A percentile compares a stretch with the other conserved stretches of the same genome.
phyloP scores from a whole-genome alignment of 2,329 filamentous ascomycete genomes.

The Fusarium xylarioides region DNA sequence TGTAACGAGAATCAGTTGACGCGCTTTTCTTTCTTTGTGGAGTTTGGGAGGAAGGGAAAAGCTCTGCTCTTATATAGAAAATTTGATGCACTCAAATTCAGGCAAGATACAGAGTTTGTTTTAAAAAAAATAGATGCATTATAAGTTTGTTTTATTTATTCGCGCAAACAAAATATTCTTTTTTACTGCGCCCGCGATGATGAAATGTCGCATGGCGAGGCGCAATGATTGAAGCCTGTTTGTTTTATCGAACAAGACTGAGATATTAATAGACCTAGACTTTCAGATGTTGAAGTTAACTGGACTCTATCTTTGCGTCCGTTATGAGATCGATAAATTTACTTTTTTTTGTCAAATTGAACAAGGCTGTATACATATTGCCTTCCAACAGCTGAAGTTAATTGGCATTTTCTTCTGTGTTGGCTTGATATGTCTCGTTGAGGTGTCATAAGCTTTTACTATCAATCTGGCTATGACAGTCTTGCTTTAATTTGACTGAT shows the following conservation, averaged over 20 bases:
- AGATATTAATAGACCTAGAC: neutral
- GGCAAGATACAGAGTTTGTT: rapidly evolving
- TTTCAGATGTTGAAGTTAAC: rapidly evolving
- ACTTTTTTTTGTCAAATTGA: neutral
- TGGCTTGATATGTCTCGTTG: rapidly evolving
- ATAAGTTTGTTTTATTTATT: neutral
- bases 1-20: rapidly evolving
- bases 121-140: neutral
- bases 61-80: neutral
- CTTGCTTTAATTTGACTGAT: rapidly evolving
- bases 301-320: neutral
- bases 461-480: neutral
- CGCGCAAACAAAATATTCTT: neutral
- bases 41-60: neutral
- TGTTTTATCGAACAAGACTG: too few relatives aligned
- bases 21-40: neutral
- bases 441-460: neutral
- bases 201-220: neutral
- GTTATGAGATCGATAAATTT: neutral
- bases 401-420: rapidly evolving
- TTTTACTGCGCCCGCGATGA: neutral
- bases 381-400: neutral
- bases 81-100: too few relatives aligned
- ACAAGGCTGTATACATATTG: neutral
- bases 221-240: rapidly evolving